These are phyloP conservation scores for Pythium graminicola DNA, from an alignment of 352 stramenopile genomes.

Conservation along the genomic window DNA sequence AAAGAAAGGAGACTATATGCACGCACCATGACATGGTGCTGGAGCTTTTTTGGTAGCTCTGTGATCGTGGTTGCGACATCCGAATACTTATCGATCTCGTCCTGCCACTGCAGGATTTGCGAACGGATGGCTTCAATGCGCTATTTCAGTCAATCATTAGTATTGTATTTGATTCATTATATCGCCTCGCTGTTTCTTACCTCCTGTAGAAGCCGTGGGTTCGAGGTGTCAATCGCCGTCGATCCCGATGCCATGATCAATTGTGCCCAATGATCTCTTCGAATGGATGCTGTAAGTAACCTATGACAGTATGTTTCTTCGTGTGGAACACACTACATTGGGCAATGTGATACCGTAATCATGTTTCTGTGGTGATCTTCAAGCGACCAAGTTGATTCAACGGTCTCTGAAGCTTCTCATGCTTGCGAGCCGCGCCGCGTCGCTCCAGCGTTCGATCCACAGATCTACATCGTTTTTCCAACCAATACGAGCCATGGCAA, in stretches of 20 bases:
- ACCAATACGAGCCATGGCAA: not conserved
- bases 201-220: conserved; percentile 58
- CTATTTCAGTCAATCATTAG: conserved; percentile 31
- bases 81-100: conserved; percentile 48
- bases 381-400: not conserved
- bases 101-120: conserved; percentile 45
- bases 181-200: conserved; percentile 18
- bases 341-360: conserved; percentile 3
- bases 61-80: conserved; percentile 43
- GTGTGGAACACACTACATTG: conserved; percentile 14
- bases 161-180: too few species aligned
- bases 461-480: not conserved
- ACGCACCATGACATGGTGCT: conserved; percentile 70
- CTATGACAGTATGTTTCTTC: conserved; percentile 3
- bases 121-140: conserved; percentile 48
- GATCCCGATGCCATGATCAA: conserved; percentile 16
- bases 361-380: too few species aligned
- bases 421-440: too few species aligned
- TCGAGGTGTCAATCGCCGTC: conserved; percentile 30
- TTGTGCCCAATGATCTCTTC: not conserved
- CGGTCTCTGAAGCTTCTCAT: too few species aligned
- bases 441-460: too few species aligned
- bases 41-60: conserved; percentile 74
- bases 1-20: too few species aligned
- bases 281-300: not conserved